These are phyloP conservation scores for Shiraia bambusicola DNA, from an alignment of 2,329 filamentous ascomycete genomes.

Conservation along the genomic window DNA sequence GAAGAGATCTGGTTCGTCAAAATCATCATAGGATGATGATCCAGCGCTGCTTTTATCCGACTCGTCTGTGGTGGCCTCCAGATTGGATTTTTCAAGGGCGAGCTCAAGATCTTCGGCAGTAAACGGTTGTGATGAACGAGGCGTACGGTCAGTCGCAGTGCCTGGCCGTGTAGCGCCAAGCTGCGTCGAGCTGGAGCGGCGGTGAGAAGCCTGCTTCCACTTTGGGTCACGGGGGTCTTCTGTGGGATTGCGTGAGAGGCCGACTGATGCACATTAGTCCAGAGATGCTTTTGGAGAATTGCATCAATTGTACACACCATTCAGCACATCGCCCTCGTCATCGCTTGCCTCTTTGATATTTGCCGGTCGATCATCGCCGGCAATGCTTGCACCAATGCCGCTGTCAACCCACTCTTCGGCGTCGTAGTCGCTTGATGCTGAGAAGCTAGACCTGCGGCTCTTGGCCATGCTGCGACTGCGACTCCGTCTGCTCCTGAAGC, in stretches of 20 bases:
- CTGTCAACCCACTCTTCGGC: slow-evolving; percentile 44
- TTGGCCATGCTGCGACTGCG: slow-evolving; percentile 32
- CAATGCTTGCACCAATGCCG: slow-evolving; percentile 38
- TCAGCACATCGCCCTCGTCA: slow-evolving; percentile 48
- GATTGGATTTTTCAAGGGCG: slow-evolving; percentile 46
- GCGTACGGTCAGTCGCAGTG: slow-evolving; percentile 30
- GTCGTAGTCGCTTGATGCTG: slow-evolving; percentile 31
- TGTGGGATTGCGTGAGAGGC: slow-evolving; percentile 38
- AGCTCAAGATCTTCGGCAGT: slow-evolving; percentile 49
- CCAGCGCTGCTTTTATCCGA: slow-evolving; percentile 26
- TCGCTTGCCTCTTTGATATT: slow-evolving; percentile 48
- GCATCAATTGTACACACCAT: slow-evolving; percentile 42
- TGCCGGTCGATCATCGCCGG: slow-evolving; percentile 31
- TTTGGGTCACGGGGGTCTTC: slow-evolving; percentile 34
- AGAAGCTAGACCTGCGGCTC: slow-evolving; percentile 41
- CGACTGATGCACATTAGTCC: slow-evolving; percentile 31
- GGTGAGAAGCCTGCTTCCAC: slow-evolving; percentile 27
- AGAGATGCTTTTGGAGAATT: slow-evolving; percentile 3
- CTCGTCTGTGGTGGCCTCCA: slow-evolving; percentile 35
- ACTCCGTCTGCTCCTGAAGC: slow-evolving; percentile 33
- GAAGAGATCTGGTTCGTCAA: slow-evolving; percentile 23
- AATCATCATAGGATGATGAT: slow-evolving; percentile 22
- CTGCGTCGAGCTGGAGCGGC: slow-evolving; percentile 30
- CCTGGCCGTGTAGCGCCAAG: slow-evolving; percentile 24
- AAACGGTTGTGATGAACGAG: slow-evolving; percentile 43